Evolutionary conservation across 2,329 filamentous ascomycete species (phyloP), one percentile per base, ranked within the genome.

Genomic region (Fusarium goolgardi): DNA sequence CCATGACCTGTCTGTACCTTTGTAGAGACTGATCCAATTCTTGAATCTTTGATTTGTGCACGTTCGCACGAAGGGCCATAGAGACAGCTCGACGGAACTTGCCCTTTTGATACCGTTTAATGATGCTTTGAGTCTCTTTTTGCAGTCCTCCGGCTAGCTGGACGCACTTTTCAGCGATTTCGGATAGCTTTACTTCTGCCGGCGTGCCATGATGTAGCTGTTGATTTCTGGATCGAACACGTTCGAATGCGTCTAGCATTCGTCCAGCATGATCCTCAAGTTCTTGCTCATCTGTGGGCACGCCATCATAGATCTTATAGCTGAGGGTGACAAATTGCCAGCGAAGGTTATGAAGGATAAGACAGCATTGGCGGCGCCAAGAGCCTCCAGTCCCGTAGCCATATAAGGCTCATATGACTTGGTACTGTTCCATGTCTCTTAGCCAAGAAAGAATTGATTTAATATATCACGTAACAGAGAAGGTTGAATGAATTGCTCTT

Each of bases 41-140:
- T 1, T 6, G 2, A 0, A 60, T 4, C 3, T 20, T 60, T 0
- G 27, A 1, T 8, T 3, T 59, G 1, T 27, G 20, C 0, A 0
- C 12, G 0, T 4, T 13, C 0, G 37, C 4, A 1, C 21, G 37
- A 0, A 44, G 0, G 1, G 54, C 54, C 4, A 21, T n/a, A 2
- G 7, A 6, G 2, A 59, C 2, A 2, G 57, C 37, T 1, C 21
- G 27, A 4, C 16, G 7, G 1, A 32, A 5, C 2, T 20, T 60
- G 1, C 57, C 29, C 2, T 23, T 59, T 27, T 20, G 10, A 18
- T 6, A 15, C 5, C 18, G 25, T 2, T 31, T 45, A 0, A 18
- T 55, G n/a, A 58, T 31, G 0, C 1, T 15, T 16, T 39, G 29
- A 3, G 31, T 11, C 7, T 59, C 29, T 3, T 31, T 35, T 2